These are phyloP conservation scores for Lipomyces mesembrius DNA, from an alignment of 805 yeast genomes.

Conservation along the genomic window DNA sequence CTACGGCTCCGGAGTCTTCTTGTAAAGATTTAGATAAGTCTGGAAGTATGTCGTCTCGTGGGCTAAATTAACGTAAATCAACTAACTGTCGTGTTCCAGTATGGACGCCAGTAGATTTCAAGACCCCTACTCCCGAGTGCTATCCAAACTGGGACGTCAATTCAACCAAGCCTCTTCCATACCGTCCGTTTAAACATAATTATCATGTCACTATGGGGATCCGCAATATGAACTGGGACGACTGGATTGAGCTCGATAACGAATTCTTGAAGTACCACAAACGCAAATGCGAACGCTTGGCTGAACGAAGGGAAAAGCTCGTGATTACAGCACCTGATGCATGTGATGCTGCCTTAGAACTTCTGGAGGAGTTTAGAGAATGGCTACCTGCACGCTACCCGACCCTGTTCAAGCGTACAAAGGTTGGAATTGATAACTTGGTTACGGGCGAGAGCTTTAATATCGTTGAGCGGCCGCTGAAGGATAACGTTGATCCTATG, in stretches of 20 bases:
- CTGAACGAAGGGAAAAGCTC: conserved; percentile 53
- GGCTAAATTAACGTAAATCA: neutral
- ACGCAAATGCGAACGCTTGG: conserved; percentile 56
- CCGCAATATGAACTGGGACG: conserved; percentile 61
- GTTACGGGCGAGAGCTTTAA: conserved; percentile 58
- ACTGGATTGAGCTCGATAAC: conserved; percentile 71
- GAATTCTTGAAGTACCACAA: conserved; percentile 64
- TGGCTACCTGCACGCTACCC: conserved; percentile 66
- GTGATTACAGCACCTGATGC: conserved; percentile 43
- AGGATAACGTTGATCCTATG: conserved; percentile 57
- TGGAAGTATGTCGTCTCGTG: neutral
- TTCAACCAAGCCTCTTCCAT: conserved; percentile 61
- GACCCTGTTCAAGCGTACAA: conserved; percentile 52
- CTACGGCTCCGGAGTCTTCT: neutral
- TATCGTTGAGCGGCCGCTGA: conserved; percentile 45
- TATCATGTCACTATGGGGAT: conserved; percentile 74
- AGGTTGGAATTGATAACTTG: conserved; percentile 55
- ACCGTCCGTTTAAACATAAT: conserved; percentile 68
- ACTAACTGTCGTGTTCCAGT: conserved; percentile 34
- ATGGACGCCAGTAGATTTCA: conserved; percentile 61
- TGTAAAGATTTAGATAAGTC: neutral
- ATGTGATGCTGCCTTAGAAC: conserved; percentile 57
- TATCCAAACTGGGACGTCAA: conserved; percentile 56
- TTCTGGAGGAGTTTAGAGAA: conserved; percentile 56
- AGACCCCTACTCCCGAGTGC: conserved; percentile 56